Conservation (phyloP, 2,329 filamentous ascomycete genomes). For the Fusarium floridanum region DNA sequence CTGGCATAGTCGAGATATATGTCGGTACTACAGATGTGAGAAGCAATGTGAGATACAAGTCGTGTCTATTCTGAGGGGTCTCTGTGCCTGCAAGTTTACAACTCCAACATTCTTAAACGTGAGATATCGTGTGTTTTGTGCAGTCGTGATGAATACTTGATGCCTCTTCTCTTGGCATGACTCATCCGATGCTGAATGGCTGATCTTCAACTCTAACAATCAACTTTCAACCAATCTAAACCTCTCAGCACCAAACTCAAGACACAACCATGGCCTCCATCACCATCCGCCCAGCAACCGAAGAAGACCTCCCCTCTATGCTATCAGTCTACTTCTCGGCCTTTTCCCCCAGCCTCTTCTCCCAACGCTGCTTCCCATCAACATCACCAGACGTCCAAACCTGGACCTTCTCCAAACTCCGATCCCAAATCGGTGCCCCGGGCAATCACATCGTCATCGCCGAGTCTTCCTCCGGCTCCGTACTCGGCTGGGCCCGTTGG, state of each 20-base stretch:
- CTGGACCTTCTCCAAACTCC: conserved; percentile 41
- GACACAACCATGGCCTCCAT: conserved; percentile 26
- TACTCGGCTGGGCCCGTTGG: conserved; percentile 54
- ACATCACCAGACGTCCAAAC: conserved; percentile 40
- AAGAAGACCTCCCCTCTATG: conserved; percentile 50
- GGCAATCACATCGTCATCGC: conserved; percentile 50
- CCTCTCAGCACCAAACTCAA: not conserved
- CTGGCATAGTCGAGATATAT: conserved; percentile 6
- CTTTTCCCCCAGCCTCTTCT: conserved; percentile 50
- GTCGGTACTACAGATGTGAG: not conserved
- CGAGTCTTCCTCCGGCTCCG: not conserved
- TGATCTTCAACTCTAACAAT: not conserved
- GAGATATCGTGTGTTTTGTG: not conserved
- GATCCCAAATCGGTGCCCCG: conserved; percentile 46
- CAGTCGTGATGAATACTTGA: not conserved
- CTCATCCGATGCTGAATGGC: conserved; percentile 10
- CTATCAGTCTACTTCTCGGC: conserved; percentile 47
- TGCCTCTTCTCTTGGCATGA: conserved; percentile 3
- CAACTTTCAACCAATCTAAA: not conserved
- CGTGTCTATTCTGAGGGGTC: not conserved
- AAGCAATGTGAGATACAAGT: conserved; percentile 16
- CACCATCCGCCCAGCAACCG: conserved; percentile 54
- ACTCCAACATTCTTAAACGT: not conserved
- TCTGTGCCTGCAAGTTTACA: not conserved
- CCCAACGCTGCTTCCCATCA: conserved; percentile 47